Conservation (phyloP, 2,329 filamentous ascomycete genomes). For the Monilinia aucupariae region DNA sequence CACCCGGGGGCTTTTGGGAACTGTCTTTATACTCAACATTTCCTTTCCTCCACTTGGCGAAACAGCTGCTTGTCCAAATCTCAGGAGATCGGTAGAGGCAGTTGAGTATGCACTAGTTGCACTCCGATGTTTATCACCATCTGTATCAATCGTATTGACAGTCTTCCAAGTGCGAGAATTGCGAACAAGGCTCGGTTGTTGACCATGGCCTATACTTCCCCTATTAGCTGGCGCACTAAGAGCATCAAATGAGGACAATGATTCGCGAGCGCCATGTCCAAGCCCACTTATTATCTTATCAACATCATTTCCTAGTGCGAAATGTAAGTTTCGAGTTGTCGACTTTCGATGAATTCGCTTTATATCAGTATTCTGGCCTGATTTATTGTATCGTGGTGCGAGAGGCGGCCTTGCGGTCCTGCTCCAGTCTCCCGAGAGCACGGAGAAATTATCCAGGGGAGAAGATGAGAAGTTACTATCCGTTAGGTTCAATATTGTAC, state of each 20-base stretch:
- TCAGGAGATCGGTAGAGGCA: conserved; percentile 1
- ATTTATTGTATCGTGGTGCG: neutral
- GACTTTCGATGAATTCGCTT: conserved; percentile 16
- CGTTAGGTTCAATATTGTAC: conserved; percentile 24
- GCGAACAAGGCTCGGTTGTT: conserved; percentile 17
- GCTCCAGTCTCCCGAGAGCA: conserved; percentile 18
- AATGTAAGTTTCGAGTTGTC: conserved; percentile 23
- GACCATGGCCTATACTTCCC: conserved; percentile 29
- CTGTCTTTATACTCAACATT: conserved; percentile 12
- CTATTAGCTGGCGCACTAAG: conserved; percentile 12
- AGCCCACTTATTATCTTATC: conserved; percentile 23
- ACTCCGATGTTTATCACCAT: conserved; percentile 21
- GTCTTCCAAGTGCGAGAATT: conserved; percentile 29
- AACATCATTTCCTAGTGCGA: conserved; percentile 12
- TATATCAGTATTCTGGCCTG: neutral
- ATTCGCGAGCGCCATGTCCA: conserved; percentile 26
- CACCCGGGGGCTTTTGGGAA: conserved; percentile 20
- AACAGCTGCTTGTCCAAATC: conserved; percentile 17
- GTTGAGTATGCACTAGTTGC: conserved; percentile 16
- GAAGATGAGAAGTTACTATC: conserved; percentile 28
- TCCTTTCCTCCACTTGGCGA: conserved; percentile 24
- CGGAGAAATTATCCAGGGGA: conserved; percentile 27
- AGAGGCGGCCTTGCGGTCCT: conserved; percentile 12
- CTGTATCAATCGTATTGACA: conserved; percentile 17
- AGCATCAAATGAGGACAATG: conserved; percentile 21